A percentile compares a stretch with the other conserved stretches of the same genome.
phyloP scores from a whole-genome alignment of 2,329 filamentous ascomycete species.

The Pyrenophora tritici-repentis region DNA sequence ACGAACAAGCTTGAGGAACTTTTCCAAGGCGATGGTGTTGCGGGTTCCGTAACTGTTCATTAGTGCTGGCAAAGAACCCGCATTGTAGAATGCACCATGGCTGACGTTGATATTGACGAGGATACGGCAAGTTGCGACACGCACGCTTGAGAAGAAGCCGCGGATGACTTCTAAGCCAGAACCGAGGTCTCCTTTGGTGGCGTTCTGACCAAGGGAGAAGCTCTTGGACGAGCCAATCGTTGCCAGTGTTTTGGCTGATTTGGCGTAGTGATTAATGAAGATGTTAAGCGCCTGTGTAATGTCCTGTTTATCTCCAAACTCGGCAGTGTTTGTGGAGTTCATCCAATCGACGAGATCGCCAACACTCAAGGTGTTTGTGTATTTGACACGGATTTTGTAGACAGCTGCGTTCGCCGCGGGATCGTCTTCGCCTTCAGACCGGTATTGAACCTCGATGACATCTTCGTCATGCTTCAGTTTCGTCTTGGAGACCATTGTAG shows the following conservation, averaged over 20 bases:
- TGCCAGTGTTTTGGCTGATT: conserved; percentile 46
- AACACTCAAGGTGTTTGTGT: conserved; percentile 20
- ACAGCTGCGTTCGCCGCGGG: conserved; percentile 8
- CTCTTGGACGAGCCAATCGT: conserved; percentile 57
- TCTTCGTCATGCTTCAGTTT: conserved; percentile 21
- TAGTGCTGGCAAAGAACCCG: conserved; percentile 43
- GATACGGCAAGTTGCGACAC: conserved; percentile 60
- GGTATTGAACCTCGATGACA: conserved; percentile 23
- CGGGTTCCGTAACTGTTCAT: conserved; percentile 25
- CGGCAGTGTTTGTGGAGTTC: conserved; percentile 46
- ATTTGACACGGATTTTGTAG: conserved; percentile 23
- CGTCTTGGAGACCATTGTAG: conserved; percentile 26
- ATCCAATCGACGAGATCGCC: conserved; percentile 55
- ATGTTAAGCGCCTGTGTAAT: conserved; percentile 63
- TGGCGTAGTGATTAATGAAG: conserved; percentile 57
- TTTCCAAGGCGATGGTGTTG: conserved; percentile 29
- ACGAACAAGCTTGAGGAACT: conserved; percentile 46
- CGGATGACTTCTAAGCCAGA: conserved; percentile 61
- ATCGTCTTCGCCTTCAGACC: conserved; percentile 28
- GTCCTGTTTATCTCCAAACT: conserved; percentile 52
- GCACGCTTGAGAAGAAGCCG: conserved; percentile 65
- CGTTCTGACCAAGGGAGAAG: conserved; percentile 47
- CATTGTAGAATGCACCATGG: conserved; percentile 60
- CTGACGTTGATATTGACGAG: conserved; percentile 67
- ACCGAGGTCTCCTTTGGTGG: conserved; percentile 47